Conservation (phyloP, 805 yeast species). For the Kluyveromyces dobzhanskii region DNA sequence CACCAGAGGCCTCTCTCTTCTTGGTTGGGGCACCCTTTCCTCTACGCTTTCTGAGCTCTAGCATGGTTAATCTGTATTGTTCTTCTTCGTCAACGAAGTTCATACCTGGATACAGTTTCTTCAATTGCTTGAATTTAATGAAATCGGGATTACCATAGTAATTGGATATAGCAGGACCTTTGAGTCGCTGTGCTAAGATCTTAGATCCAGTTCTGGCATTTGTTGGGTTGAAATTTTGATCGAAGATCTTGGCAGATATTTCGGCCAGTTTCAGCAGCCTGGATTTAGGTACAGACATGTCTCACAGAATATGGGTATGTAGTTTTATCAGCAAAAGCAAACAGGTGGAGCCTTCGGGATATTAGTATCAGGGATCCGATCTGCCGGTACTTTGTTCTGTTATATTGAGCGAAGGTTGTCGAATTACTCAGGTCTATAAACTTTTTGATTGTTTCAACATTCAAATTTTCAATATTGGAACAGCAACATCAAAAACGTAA, state of each 20-base stretch:
- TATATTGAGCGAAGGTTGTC: too few relatives aligned
- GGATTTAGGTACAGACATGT: constrained; percentile 31
- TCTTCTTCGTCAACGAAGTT: constrained; percentile 60
- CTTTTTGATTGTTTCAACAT: too few relatives aligned
- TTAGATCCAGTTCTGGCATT: constrained; percentile 64
- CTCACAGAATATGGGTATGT: neutral
- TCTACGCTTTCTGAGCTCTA: constrained; percentile 64
- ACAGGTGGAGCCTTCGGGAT: too few relatives aligned
- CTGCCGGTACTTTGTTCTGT: too few relatives aligned
- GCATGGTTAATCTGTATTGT: constrained; percentile 57
- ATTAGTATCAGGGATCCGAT: too few relatives aligned
- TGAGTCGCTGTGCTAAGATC: constrained; percentile 55
- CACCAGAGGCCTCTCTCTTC: constrained; percentile 39
- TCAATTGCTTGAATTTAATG: constrained; percentile 54
- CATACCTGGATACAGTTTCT: constrained; percentile 40
- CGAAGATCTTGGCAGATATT: constrained; percentile 57
- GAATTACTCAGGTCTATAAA: too few relatives aligned
- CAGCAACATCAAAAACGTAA: too few relatives aligned
- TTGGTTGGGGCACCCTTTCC: constrained; percentile 86
- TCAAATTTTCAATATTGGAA: too few relatives aligned
- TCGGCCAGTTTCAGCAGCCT: constrained; percentile 50
- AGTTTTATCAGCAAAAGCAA: too few relatives aligned
- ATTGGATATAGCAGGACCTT: constrained; percentile 60
- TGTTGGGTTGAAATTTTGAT: constrained; percentile 61
- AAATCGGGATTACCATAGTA: constrained; percentile 73